Base-by-base conservation (phyloP, 305 asterid genomes). In the Fraxinus dipetala region DNA sequence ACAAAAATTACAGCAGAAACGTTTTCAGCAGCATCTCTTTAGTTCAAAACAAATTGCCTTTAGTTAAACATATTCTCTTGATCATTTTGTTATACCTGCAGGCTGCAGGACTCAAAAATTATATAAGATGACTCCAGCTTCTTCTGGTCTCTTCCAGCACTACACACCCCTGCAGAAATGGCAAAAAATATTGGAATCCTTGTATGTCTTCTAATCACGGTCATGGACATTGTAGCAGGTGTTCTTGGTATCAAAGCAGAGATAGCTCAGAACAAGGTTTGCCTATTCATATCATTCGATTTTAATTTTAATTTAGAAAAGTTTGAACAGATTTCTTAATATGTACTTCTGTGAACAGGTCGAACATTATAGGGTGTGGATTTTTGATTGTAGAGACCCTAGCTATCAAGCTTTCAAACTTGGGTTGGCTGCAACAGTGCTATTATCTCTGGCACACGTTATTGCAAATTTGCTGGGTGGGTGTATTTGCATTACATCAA, bases 341-440 rank as follows among this genome's bases (percentile, higher is more conserved):
- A 48, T 4, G 99, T 94, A 32, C 76, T 93, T 82, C 92, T 4
- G 95, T 97, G 59, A 31, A 61, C 84, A 92, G 98, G 93, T 76
- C 74, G 86, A 79, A 7, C 81, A 88, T 31, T 82, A 91, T 59
- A 89, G 89, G 83, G 86, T 83, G 78, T 93, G 97, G 97, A 84
- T 93, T n/a, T 84, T 92, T 35, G 95, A 92, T 78, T 95, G 98
- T 85, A 90, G 94, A 63, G 96, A 92, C 56, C 95, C 98, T 1
- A 95, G 97, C 85, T 84, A 93, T 81, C 85, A 87, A 79, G 98
- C 97, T 31, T 95, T 92, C 90, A 91, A 89, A 28, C 91, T 93
- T 2, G 98, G 97, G 6, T 28, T 92, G 83, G 87, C 89, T 31
- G 98, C 98, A 5, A 88, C 89, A 13, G 89, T 88, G 38, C 87